phyloP scores from a whole-genome alignment of 192 early-diverging fungal species.

The Coemansia sp. region DNA sequence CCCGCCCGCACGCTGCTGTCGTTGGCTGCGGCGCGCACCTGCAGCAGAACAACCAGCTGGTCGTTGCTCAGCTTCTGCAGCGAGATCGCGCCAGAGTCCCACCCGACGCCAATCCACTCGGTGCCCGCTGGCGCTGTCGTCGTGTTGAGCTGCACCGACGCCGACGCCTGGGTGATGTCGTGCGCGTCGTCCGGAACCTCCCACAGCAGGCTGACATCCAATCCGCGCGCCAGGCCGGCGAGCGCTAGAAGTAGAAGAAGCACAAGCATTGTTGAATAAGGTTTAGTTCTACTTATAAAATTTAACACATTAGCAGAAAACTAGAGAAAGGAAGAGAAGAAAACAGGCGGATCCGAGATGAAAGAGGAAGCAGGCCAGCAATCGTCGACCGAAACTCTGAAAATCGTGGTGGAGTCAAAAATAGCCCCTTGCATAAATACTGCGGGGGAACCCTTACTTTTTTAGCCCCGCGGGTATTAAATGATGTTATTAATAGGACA shows the following conservation, averaged over 20 bases:
- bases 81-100: conserved; percentile 40
- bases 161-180: conserved; percentile 43
- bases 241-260: not conserved
- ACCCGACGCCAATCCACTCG: conserved; percentile 51
- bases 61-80: conserved; percentile 37
- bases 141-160: conserved; percentile 36
- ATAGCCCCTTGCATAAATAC: too few relatives aligned
- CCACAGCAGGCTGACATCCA: conserved; percentile 44
- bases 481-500: too few relatives aligned
- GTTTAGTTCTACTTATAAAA: too few relatives aligned
- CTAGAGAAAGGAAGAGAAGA: too few relatives aligned
- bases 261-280: not conserved
- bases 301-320: too few relatives aligned
- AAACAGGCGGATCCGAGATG: too few relatives aligned
- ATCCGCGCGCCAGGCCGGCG: not conserved
- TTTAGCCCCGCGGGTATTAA: too few relatives aligned
- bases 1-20: conserved; percentile 34
- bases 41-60: conserved; percentile 36
- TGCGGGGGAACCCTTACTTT: too few relatives aligned
- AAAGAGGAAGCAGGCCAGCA: too few relatives aligned
- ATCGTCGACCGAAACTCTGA: too few relatives aligned
- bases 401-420: too few relatives aligned
- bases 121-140: conserved; percentile 41
- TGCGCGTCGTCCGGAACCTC: conserved; percentile 37
- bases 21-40: conserved; percentile 32